Percentiles rank a stretch among this genome's conserved stretches.
Conservation (phyloP, 805 yeast genomes). For the Saccharomycopsis olivae region DNA sequence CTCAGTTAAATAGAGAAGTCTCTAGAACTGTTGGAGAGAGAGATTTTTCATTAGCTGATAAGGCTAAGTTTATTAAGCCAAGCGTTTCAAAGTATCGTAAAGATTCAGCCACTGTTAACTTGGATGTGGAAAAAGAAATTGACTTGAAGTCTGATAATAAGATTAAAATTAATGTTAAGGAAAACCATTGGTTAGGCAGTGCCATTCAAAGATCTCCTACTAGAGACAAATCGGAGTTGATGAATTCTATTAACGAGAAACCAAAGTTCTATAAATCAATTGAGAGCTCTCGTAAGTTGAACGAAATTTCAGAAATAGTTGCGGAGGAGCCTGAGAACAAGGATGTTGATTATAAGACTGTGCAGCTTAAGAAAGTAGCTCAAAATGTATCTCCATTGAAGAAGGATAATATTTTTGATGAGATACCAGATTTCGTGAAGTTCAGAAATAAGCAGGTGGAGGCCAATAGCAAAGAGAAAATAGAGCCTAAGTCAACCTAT, state of each 20-base stretch:
- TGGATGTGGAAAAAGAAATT: conserved; percentile 13
- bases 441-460: conserved; percentile 9
- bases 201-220: conserved; percentile 18
- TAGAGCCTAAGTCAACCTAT: neutral
- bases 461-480: neutral
- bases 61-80: conserved; percentile 11
- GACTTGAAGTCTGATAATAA: conserved; percentile 9
- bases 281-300: neutral
- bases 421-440: conserved; percentile 17
- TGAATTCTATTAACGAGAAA: conserved; percentile 12
- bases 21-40: conserved; percentile 13
- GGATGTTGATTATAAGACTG: conserved; percentile 1
- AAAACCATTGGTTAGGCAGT: conserved; percentile 17
- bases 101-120: neutral
- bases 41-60: conserved; percentile 12
- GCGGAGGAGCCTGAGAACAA: too few species aligned
- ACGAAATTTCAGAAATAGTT: conserved; percentile 4
- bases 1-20: conserved; percentile 5
- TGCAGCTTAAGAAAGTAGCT: conserved; percentile 8
- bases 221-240: conserved; percentile 4
- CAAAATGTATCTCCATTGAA: conserved; percentile 10
- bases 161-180: conserved; percentile 13
- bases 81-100: conserved; percentile 1
- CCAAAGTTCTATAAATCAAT: conserved; percentile 14
- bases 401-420: conserved; percentile 16